Conservation (phyloP, 768 basidiomycete genomes). For the Gyrodon lividus region DNA sequence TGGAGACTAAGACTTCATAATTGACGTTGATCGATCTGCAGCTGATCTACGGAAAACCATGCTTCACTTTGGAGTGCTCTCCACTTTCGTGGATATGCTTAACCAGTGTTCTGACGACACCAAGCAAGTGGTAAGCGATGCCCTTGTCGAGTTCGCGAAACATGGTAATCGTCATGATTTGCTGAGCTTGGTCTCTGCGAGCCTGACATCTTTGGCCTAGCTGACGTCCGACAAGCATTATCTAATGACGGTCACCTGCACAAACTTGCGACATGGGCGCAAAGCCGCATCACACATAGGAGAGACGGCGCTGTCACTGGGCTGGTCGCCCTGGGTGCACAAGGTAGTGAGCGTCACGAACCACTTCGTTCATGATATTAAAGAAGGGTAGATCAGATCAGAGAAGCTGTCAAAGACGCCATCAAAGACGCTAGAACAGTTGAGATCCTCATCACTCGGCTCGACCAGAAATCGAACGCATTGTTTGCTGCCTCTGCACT, state of each 20-base stretch:
- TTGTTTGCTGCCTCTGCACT: slow-evolving; percentile 21
- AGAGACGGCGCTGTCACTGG: slow-evolving; percentile 19
- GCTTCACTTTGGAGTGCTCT: slow-evolving; percentile 14
- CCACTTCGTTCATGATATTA: not conserved
- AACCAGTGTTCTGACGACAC: slow-evolving; percentile 19
- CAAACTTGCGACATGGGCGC: slow-evolving; percentile 17
- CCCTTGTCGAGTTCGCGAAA: slow-evolving; percentile 15
- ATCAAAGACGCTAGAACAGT: slow-evolving; percentile 18
- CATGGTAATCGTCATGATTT: slow-evolving; percentile 11
- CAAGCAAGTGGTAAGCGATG: slow-evolving; percentile 12
- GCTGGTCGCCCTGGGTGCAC: slow-evolving; percentile 15
- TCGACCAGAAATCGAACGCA: slow-evolving; percentile 15
- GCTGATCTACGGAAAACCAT: slow-evolving; percentile 21
- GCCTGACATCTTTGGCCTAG: slow-evolving; percentile 1
- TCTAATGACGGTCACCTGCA: slow-evolving; percentile 1
- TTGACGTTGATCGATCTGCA: slow-evolving; percentile 5
- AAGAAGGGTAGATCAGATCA: not conserved
- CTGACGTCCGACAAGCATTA: slow-evolving; percentile 8
- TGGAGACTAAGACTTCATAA: not conserved
- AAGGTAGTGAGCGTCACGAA: not conserved
- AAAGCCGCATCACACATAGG: slow-evolving; percentile 5
- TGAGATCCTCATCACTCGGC: slow-evolving; percentile 13
- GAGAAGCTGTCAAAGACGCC: slow-evolving; percentile 7
- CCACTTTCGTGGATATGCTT: slow-evolving; percentile 20
- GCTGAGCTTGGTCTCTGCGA: not conserved